Percentiles rank a stretch among this genome's conserved stretches.
Conservation (phyloP, 2,329 filamentous ascomycete species). For the Tolypocladium amazonense region DNA sequence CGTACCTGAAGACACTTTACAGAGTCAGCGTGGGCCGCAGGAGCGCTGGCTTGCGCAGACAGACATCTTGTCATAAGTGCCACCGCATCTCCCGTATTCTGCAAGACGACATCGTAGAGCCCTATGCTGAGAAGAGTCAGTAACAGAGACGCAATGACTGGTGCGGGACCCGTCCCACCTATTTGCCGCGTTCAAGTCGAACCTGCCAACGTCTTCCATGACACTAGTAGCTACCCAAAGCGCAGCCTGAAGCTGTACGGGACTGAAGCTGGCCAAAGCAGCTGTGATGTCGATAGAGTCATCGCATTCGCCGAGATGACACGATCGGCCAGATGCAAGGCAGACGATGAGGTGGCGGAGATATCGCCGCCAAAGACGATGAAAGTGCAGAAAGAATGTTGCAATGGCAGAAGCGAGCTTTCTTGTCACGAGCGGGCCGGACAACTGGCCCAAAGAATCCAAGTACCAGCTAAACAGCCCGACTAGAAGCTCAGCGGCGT, state of each 20-base stretch:
- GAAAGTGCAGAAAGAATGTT: slow-evolving; percentile 64
- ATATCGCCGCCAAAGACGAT: slow-evolving; percentile 55
- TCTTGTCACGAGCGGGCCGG: slow-evolving; percentile 51
- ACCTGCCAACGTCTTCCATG: slow-evolving; percentile 35
- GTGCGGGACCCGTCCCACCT: slow-evolving; percentile 28
- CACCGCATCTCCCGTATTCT: slow-evolving; percentile 29
- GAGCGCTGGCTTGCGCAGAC: slow-evolving; percentile 12
- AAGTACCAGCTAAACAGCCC: slow-evolving; percentile 55
- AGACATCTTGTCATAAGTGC: slow-evolving; percentile 29
- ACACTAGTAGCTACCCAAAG: slow-evolving; percentile 48
- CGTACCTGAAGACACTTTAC: slow-evolving; percentile 51
- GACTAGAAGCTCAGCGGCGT: slow-evolving; percentile 47
- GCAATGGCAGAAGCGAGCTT: slow-evolving; percentile 72
- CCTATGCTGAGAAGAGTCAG: slow-evolving; percentile 18
- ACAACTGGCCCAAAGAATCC: slow-evolving; percentile 37
- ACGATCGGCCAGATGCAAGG: slow-evolving; percentile 26
- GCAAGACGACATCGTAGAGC: slow-evolving; percentile 27
- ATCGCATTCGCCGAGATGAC: slow-evolving; percentile 10
- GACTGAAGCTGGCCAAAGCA: slow-evolving; percentile 36
- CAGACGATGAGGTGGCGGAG: slow-evolving; percentile 50
- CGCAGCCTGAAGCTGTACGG: slow-evolving; percentile 39
- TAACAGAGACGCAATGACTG: neutral
- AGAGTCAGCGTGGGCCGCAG: slow-evolving; percentile 38
- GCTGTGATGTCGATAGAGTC: slow-evolving; percentile 29
- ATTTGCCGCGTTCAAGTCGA: slow-evolving; percentile 50